Evolutionary conservation across 306 rosid genomes (phyloP).

Genomic region (Prunus dulcis): DNA sequence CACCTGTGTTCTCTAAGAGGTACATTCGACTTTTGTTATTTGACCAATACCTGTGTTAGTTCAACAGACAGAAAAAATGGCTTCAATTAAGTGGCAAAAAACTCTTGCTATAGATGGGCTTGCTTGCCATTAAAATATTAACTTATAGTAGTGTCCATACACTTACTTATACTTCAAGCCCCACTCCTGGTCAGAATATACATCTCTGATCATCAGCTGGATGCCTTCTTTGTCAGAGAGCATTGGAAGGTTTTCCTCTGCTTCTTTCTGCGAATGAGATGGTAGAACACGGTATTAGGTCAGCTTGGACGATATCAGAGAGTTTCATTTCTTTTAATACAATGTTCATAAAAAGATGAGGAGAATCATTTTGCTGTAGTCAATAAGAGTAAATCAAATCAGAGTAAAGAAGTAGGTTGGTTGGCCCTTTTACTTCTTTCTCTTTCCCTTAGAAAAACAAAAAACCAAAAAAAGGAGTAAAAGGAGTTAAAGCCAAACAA

Average conservation of each 20-base stretch:
- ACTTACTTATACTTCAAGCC: conserved; percentile 52
- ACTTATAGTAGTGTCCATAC: background rate
- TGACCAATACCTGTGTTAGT: conserved; percentile 51
- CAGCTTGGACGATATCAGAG: background rate
- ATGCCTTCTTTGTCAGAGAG: conserved; percentile 46
- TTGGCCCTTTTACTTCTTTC: conserved; percentile 14
- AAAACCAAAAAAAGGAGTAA: background rate
- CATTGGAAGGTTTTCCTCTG: conserved; percentile 53
- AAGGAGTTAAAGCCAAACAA: background rate
- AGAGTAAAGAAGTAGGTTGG: background rate
- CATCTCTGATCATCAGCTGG: conserved; percentile 40
- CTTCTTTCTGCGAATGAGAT: conserved; percentile 44
- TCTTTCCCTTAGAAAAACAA: conserved; percentile 3
- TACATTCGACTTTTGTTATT: conserved; percentile 69
- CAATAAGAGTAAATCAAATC: conserved; percentile 12
- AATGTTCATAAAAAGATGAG: background rate
- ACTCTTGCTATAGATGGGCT: background rate
- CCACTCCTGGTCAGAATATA: conserved; percentile 40
- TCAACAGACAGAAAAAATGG: background rate
- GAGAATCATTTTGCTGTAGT: conserved; percentile 3
- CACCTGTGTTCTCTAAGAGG: conserved; percentile 60
- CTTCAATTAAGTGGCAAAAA: background rate
- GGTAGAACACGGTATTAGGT: background rate
- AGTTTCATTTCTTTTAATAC: background rate
- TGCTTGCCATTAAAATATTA: background rate